Base-by-base conservation (phyloP, 768 basidiomycete genomes). In the Leccinum boreale region DNA sequence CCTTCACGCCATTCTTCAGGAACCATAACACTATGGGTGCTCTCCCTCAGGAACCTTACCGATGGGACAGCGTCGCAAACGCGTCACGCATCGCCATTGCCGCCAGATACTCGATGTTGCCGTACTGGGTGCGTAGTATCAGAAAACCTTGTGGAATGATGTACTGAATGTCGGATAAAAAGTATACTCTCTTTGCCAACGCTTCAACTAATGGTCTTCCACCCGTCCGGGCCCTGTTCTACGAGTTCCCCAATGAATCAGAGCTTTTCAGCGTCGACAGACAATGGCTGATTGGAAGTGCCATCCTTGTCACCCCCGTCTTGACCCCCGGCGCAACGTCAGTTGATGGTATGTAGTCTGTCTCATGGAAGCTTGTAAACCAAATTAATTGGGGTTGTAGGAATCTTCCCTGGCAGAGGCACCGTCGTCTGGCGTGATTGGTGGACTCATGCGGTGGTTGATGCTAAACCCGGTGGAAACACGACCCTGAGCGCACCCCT, bases 41-140 rank as follows among this genome's bases (percentile, higher is more conserved):
- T 5, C 76, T 90, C 28, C 73, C 84, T 19, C 91, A 92, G 68
- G 90, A 92, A 65, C 89, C 90, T 2, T 92, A 87, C 63, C 77
- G 83, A 46, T 93, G 91, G 90, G 86, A 89, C 56, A 87, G 84
- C 53, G 90, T 92, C n/a, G 87, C 87, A 1, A 79, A 85, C 42
- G 87, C 90, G 17, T 85, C 86, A 6, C 81, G 86, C n/a, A 86
- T 77, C n/a, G 89, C 88, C 8, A 90, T 92, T 62, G 74, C 76
- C 17, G 78, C 83, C 33, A 80, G 90, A 39, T 94, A 92, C 65
- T 73, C 84, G 15, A 65, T 92, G 59, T 72, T 92, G 52, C 89
- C 89, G 0, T 91, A 91, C 73, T 92, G 90, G 90, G 87, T 86
- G 56, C 55, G 84, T 73, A n/a, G 5, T 26, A 51, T 29, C 24